phyloP scores from a whole-genome alignment of 2,329 filamentous ascomycete genomes.

The Diplocarpon rosae region DNA sequence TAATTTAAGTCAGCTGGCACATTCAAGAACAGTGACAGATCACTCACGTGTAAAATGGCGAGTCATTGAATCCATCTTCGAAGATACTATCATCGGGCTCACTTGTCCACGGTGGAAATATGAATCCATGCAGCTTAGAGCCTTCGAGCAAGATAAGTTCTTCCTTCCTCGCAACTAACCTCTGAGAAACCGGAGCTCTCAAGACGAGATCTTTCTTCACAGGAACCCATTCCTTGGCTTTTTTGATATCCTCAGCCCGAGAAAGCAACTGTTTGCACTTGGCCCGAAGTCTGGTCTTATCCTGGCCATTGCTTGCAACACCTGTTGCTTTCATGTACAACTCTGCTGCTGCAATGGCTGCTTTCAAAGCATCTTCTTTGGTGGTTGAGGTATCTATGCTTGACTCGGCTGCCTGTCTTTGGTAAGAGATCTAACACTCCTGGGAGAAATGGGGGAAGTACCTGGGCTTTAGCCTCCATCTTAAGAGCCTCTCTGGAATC shows the following conservation, averaged over 20 bases:
- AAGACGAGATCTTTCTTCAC: slow-evolving; percentile 18
- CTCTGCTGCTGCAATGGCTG: slow-evolving; percentile 69
- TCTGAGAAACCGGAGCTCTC: slow-evolving; percentile 35
- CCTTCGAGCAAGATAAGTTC: slow-evolving; percentile 66
- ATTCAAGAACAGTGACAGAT: slow-evolving; percentile 2
- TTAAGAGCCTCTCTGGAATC: not conserved
- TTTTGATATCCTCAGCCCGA: slow-evolving; percentile 67
- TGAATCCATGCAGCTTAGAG: slow-evolving; percentile 69
- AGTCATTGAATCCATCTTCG: slow-evolving; percentile 34
- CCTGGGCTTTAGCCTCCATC: slow-evolving; percentile 39
- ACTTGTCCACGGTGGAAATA: slow-evolving; percentile 76
- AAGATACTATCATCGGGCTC: slow-evolving; percentile 55
- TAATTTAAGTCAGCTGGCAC: slow-evolving; percentile 30
- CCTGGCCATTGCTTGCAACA: slow-evolving; percentile 45
- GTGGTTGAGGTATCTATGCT: slow-evolving; percentile 38
- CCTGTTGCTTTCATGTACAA: slow-evolving; percentile 67
- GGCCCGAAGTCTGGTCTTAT: slow-evolving; percentile 54
- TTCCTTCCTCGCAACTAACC: slow-evolving; percentile 57
- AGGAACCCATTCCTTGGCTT: slow-evolving; percentile 17
- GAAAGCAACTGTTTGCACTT: slow-evolving; percentile 62
- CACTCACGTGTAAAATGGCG: slow-evolving; percentile 49
- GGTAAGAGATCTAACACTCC: slow-evolving; percentile 10
- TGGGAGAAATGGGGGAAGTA: slow-evolving; percentile 13
- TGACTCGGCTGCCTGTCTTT: slow-evolving; percentile 40
- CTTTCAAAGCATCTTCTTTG: slow-evolving; percentile 55